These are phyloP conservation scores for Podospora comata DNA, from an alignment of 495 filamentous ascomycete species.

Conservation along the genomic window DNA sequence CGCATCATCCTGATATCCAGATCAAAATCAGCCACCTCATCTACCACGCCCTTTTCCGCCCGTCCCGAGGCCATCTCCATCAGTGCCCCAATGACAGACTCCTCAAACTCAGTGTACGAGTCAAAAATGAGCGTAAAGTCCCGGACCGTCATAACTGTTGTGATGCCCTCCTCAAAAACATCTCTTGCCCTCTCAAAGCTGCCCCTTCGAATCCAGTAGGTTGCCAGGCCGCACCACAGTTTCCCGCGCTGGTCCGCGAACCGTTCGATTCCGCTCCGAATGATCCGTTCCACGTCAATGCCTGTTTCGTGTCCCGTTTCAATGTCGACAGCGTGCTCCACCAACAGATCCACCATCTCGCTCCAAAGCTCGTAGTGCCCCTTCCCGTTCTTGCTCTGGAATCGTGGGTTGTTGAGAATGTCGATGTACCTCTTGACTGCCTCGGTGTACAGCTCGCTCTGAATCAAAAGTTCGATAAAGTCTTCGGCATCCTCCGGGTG, in stretches of 20 bases:
- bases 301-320: conserved; percentile 73
- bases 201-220: conserved; percentile 93
- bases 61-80: conserved; percentile 85
- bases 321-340: conserved; percentile 83
- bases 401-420: conserved; percentile 86
- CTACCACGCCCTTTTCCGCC: conserved; percentile 73
- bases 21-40: conserved; percentile 90
- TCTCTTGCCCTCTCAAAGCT: conserved; percentile 88
- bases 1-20: conserved; percentile 96
- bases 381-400: conserved; percentile 89
- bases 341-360: conserved; percentile 96
- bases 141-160: conserved; percentile 97
- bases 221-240: conserved; percentile 92
- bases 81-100: conserved; percentile 84
- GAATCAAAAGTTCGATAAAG: conserved; percentile 82
- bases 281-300: conserved; percentile 90
- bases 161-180: conserved; percentile 94
- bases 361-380: conserved; percentile 97
- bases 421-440: conserved; percentile 92
- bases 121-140: conserved; percentile 98
- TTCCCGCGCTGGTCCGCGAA: conserved; percentile 95
- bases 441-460: conserved; percentile 82
- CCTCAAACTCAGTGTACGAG: conserved; percentile 94
- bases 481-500: conserved; percentile 96
- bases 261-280: conserved; percentile 86